Evolutionary conservation across 23 red algal genomes (phyloP), one percentile per base, ranked within the genome.

Genomic region (Rhodosorus marinus): DNA sequence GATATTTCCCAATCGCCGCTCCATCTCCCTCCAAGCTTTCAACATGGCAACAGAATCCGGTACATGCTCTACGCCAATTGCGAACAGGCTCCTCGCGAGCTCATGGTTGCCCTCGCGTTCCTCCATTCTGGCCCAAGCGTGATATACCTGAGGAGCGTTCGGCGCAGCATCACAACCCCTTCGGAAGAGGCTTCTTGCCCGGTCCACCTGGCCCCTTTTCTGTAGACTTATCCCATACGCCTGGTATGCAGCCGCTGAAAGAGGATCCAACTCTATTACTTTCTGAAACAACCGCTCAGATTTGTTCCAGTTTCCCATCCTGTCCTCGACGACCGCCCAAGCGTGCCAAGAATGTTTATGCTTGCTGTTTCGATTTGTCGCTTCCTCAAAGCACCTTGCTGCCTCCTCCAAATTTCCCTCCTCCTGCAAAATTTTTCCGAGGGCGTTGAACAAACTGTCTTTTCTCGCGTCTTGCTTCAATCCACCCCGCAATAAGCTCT

Each of bases 41-140:
- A 93, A 29, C 49, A 77, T 67, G 24, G 78, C 51, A 6, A 46
- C 59, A 40, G 41, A 55, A n/a, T 63, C 59, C 19, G 70, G 67
- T 15, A 52, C 62, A 43, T 60, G 60, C 24, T 54, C 52, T 42
- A 92, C 48, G 5, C 83, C 83, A 22, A 51, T 55, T 3, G 80
- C 72, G 64, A 74, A 92, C 8, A 92, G 40, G 19, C 40, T 31
- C 3, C 86, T 46, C 51, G 86, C 86, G 15, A 17, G 49, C 14
- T 69, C 51, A 31, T 54, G 48, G 31, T 76, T 59, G 21, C 69
- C 68, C 17, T 30, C 32, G 11, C 61, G 42, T 22, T 67, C 68
- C 54, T 93, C 86, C 68, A 93, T 38, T 9, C 47, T 60, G 17
- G 67, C 86, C 75, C 86, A 93, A 1, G 69, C 59, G 49, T 92